Evolutionary conservation across 2,329 filamentous ascomycete species (phyloP), one percentile per base, ranked within the genome.

Genomic region (Fusarium mexicanum): DNA sequence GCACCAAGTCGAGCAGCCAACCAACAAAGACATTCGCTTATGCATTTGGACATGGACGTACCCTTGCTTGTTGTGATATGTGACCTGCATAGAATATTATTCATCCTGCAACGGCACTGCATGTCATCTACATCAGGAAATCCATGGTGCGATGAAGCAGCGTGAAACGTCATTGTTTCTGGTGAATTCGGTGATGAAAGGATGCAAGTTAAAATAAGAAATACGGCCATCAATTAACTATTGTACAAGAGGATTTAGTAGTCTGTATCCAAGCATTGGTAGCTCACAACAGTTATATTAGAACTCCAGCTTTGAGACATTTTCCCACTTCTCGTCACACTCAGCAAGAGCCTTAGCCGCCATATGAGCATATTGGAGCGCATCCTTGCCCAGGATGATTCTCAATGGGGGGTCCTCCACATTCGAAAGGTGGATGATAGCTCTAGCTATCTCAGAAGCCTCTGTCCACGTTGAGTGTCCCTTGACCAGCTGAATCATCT

Each of bases 291-390:
- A 14, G 8, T 6, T 2, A 14, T 2, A 10, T 51, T 17, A 74
- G 2, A 74, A 40, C 1, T 74, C 47, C 11, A 72, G 7, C n/a
- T 50, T 74, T 0, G 73, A 73, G 6, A 76, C 31, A 8, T 68
- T 58, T 4, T 62, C 26, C 81, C 81, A 83, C 60, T 80, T 81
- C 55, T 78, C 72, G 33, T 82, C 80, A 17, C 79, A 80, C 2
- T 72, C 74, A 37, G 78, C 77, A 38, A 82, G 70, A 2, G 64
- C 57, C 31, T 77, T 63, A 0, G 72, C 67, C 4, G 64, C 76
- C 22, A 61, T 61, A 11, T 72, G 71, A 35, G 70, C 79, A 62
- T 77, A 71, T n/a, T 71, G 67, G 3, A 78, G 54, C 3, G 80
- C 78, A 53, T 80, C 76, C 22, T 74, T 63, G 2, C 82, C 82